A percentile compares a stretch with the other conserved stretches of the same genome.
These are phyloP conservation scores for Lachnellula suecica DNA, from an alignment of 2,329 filamentous ascomycete genomes.

Conservation along the genomic window DNA sequence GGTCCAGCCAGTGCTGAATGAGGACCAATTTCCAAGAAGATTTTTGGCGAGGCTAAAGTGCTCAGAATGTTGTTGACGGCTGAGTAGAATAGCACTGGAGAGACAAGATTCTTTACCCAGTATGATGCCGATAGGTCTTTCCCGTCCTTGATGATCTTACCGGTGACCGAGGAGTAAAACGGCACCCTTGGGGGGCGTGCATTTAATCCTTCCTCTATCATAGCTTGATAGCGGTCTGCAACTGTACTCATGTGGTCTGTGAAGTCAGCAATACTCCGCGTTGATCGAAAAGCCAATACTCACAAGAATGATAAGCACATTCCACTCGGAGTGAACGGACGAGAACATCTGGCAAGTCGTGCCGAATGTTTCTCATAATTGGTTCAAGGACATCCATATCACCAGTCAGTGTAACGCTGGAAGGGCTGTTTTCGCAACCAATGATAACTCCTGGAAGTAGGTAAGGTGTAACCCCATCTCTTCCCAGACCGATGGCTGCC, in stretches of 20 bases:
- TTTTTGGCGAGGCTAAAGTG: neutral
- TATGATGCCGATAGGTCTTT: slow-evolving; percentile 35
- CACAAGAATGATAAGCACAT: slow-evolving; percentile 26
- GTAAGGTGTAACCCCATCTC: slow-evolving; percentile 1
- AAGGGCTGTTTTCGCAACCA: slow-evolving; percentile 25
- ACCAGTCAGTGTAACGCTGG: slow-evolving; percentile 20
- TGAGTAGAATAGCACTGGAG: slow-evolving; percentile 39
- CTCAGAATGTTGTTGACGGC: neutral
- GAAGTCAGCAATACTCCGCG: too few relatives aligned
- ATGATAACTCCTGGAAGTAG: neutral
- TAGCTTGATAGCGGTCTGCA: slow-evolving; percentile 3
- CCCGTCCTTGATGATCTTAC: slow-evolving; percentile 6
- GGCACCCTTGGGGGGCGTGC: neutral
- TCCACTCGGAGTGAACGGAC: slow-evolving; percentile 11
- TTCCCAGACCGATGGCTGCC: slow-evolving; percentile 2
- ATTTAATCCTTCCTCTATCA: neutral
- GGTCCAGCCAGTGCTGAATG: slow-evolving; percentile 33
- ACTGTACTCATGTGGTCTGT: slow-evolving; percentile 28
- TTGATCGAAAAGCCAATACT: slow-evolving; percentile 2
- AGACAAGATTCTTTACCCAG: slow-evolving; percentile 44
- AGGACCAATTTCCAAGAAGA: slow-evolving; percentile 33
- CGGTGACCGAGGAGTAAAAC: slow-evolving; percentile 11
- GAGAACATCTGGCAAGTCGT: neutral
- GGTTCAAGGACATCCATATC: neutral
- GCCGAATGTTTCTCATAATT: neutral